Evolutionary conservation across 73 alveolate species (phyloP), one percentile per base, ranked within the genome.

Genomic region (Paramecium pentaurelia): DNA sequence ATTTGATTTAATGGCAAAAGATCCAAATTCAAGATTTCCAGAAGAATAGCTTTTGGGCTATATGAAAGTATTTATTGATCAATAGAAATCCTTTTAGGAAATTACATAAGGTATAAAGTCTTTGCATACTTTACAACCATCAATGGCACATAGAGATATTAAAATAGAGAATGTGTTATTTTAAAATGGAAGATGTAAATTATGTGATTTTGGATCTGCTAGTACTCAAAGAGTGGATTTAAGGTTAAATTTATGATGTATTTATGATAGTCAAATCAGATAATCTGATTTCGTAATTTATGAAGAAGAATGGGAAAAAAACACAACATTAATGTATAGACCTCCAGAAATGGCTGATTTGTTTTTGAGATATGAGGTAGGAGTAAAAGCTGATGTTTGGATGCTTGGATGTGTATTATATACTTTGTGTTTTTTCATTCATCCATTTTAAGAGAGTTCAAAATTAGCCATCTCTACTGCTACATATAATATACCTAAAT

Each of bases 341-440:
- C 99, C 99, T 34, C 99, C 99, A 27, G 99, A 98, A 95, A 97
- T 98, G 99, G 93, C 94, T 30, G 99, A 98, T 77, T 93, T 93
- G 51, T 97, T 95, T 90, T 83, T 92, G 40, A 88, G 93, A 75
- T 93, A 83, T 70, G 92, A 83, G 5, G 99, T 98, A 11, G 93
- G 93, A 92, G 94, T 92, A 22, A 96, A 98, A 93, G 99, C 93
- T 10, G 99, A 98, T 92, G 80, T 97, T 30, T 98, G 99, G 99
- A 97, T 98, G 94, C 83, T 96, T 30, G 98, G 98, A 25, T 97
- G 99, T 85, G 97, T 97, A 36, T 88, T 96, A n/a, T 97, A 58
- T 80, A 95, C 98, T 25, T 92, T 97, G 47, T 95, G 97, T 83
- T 97, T 93, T 94, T 96, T 89, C 70, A 95, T 92, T 84, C 99